Percentiles rank a stretch among this genome's conserved stretches.
Evolutionary conservation across 1,284 basidiomycete species (phyloP).

Genomic region (Trichosporon ovoides): DNA sequence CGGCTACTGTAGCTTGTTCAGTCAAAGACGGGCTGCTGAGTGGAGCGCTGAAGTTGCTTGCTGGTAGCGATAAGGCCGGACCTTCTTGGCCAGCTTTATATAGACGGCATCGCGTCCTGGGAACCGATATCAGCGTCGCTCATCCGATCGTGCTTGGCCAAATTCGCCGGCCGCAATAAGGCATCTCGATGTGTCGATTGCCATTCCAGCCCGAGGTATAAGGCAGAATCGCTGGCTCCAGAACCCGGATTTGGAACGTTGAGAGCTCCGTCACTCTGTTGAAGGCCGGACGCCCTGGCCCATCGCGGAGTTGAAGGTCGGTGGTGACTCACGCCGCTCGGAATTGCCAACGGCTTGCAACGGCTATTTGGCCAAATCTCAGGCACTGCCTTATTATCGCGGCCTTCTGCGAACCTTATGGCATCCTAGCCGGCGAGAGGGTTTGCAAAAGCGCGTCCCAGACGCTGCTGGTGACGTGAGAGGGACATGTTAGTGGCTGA

Average conservation of each 20-base stretch:
- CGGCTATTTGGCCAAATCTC: neutral
- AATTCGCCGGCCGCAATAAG: too few relatives aligned
- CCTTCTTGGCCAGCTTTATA: neutral
- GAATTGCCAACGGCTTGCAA: neutral
- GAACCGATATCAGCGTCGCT: neutral
- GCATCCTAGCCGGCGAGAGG: conserved; percentile 2
- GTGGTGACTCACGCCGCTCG: too few relatives aligned
- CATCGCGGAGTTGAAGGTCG: too few relatives aligned
- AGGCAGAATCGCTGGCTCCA: conserved; percentile 3
- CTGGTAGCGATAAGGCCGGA: neutral
- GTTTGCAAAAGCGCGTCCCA: neutral
- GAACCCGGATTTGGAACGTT: neutral
- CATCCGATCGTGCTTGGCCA: too few relatives aligned
- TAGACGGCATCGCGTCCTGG: neutral
- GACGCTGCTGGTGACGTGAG: neutral
- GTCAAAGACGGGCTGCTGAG: neutral
- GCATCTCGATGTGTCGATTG: neutral
- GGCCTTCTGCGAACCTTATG: neutral
- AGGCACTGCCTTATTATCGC: conserved; percentile 13
- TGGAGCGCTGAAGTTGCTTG: too few relatives aligned
- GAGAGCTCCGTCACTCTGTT: too few relatives aligned
- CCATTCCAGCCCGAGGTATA: conserved; percentile 1
- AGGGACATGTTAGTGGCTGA: too few relatives aligned
- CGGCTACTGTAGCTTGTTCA: neutral
- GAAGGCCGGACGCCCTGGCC: too few relatives aligned